Base-by-base conservation (phyloP, 208 protist species). In the Acanthamoeba healyi region DNA sequence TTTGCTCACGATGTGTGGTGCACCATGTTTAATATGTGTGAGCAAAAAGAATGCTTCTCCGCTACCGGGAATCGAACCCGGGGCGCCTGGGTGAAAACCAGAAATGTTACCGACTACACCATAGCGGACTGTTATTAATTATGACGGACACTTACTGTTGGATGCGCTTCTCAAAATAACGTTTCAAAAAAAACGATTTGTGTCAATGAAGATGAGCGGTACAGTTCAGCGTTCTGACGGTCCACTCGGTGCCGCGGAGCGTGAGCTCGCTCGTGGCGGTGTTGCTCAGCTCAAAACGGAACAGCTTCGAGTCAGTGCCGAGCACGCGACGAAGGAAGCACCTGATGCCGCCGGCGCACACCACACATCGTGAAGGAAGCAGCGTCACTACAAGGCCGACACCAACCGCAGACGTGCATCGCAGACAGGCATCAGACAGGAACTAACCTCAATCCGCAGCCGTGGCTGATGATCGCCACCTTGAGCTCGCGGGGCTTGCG, bases 31-130 rank as follows among this genome's bases (percentile, higher is more conserved):
- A n/a, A n/a, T n/a, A n/a, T n/a, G 49, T 19, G 15, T 54, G 49
- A 54, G 49, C 6, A 49, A 67, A 70, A 29, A 70, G 26, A 24
- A 19, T 9, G 14, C 5, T 70, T 26, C 19, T 94, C 91, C 91
- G 67, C 91, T 88, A 94, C 91, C 91, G 91, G 91, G 91, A 94
- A 94, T 94, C 91, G 91, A 94, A 94, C 91, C 91, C 91, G 70
- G 91, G 91, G 44, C 44, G 56, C 74, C 72, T 94, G 91, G 91
- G 91, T 94, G 91, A 94, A 88, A 94, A 88, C 91, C 91, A 94
- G 72, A 89, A 89, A 94, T 94, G 72, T 79, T 94, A 94, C 58
- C 91, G 58, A 89, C 70, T 94, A 94, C 72, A 94, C 91, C 91
- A 94, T 94, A 88, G 91, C 67, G 91, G 91, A 94, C n/a, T n/a